Conservation (phyloP, 1,139 yeast genomes). For the Lizanozyma gosingica region DNA sequence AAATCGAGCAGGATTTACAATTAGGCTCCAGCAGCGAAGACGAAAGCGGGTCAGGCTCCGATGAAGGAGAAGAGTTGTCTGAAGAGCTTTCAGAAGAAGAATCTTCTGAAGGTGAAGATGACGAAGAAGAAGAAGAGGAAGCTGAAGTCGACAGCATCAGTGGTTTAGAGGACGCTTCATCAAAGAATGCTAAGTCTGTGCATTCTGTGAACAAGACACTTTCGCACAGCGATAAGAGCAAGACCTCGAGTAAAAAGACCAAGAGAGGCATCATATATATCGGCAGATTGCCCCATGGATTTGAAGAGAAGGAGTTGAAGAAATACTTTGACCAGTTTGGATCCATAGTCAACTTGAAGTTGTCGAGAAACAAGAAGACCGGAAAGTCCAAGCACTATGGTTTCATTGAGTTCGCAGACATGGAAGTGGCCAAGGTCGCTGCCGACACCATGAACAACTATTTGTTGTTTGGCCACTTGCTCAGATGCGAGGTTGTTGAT, state of each 20-base stretch:
- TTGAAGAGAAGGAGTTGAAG: slow-evolving; percentile 74
- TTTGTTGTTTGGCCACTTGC: slow-evolving; percentile 75
- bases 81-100: slow-evolving; percentile 4
- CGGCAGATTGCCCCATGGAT: slow-evolving; percentile 90
- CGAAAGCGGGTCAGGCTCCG: slow-evolving; percentile 11
- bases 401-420: slow-evolving; percentile 70
- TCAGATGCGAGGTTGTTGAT: slow-evolving; percentile 54
- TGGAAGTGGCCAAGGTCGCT: slow-evolving; percentile 77
- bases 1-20: slow-evolving; percentile 24
- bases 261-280: slow-evolving; percentile 68
- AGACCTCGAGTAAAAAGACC: slow-evolving; percentile 13
- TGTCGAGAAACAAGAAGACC: slow-evolving; percentile 83
- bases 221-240: slow-evolving; percentile 8
- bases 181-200: slow-evolving; percentile 2
- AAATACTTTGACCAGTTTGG: slow-evolving; percentile 89
- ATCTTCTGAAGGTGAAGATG: slow-evolving; percentile 6
- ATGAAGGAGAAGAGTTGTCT: slow-evolving; percentile 12
- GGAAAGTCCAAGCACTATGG: slow-evolving; percentile 94
- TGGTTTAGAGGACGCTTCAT: slow-evolving; percentile 3
- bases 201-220: slow-evolving; percentile 23
- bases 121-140: slow-evolving; percentile 3
- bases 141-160: slow-evolving; percentile 5
- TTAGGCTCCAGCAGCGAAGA: slow-evolving; percentile 22
- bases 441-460: slow-evolving; percentile 95
- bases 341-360: slow-evolving; percentile 60